Percentiles rank a stretch among this genome's conserved stretches.
Conservation (phyloP, 1,284 basidiomycete species). For the Boletus semigastroideus region DNA sequence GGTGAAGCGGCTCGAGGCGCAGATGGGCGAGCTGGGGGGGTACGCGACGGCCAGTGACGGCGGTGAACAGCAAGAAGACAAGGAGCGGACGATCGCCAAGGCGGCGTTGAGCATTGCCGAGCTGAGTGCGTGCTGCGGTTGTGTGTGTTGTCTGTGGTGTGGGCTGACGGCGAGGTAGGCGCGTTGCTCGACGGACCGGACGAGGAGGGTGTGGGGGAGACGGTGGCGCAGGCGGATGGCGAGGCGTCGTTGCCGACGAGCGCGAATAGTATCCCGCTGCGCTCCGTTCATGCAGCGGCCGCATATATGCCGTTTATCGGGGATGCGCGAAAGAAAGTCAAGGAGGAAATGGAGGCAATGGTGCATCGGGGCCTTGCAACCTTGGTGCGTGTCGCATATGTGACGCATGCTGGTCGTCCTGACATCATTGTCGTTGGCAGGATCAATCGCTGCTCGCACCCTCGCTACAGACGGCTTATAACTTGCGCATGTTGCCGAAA, state of each 20-base stretch:
- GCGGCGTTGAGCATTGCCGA: slow-evolving; percentile 90
- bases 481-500: slow-evolving; percentile 81
- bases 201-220: slow-evolving; percentile 9
- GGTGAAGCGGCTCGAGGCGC: slow-evolving; percentile 74
- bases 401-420: not conserved
- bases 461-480: slow-evolving; percentile 92
- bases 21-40: slow-evolving; percentile 67
- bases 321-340: slow-evolving; percentile 66
- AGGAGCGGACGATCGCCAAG: slow-evolving; percentile 83
- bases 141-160: not conserved
- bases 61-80: slow-evolving; percentile 67
- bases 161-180: slow-evolving; percentile 14
- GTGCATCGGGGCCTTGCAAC: slow-evolving; percentile 74
- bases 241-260: slow-evolving; percentile 6
- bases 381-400: slow-evolving; percentile 49
- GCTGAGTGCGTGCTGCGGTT: slow-evolving; percentile 54
- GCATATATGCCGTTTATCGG: slow-evolving; percentile 72
- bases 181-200: slow-evolving; percentile 30
- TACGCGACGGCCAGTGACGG: slow-evolving; percentile 17
- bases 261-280: slow-evolving; percentile 49
- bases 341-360: slow-evolving; percentile 86
- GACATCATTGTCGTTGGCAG: slow-evolving; percentile 38
- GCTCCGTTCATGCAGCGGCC: slow-evolving; percentile 68
- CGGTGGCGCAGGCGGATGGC: slow-evolving; percentile 2
- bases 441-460: slow-evolving; percentile 88